Evolutionary conservation across 768 basidiomycete genomes (phyloP), one percentile per base, ranked within the genome.

Genomic region (Roridomyces roridus): DNA sequence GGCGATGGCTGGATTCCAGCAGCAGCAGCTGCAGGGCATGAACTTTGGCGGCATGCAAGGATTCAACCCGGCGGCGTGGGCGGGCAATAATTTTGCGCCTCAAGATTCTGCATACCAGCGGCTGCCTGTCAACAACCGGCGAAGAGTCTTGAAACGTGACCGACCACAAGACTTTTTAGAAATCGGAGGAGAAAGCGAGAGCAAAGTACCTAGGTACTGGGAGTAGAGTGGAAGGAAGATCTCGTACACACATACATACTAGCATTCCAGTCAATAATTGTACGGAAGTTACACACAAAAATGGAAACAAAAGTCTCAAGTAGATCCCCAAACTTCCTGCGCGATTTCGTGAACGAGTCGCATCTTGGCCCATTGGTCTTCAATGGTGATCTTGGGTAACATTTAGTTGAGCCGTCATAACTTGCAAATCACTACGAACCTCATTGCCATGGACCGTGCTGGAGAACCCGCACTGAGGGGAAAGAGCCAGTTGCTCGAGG

Each of bases 81-180:
- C 76, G 17, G 55, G 50, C 60, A 80, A 78, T 63, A 78, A 80
- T 55, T 89, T 80, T 68, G 63, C 79, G 42, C 85, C 81, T 46
- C 85, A 86, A 66, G 92, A 94, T 59, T 93, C 91, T 6, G 89
- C 92, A n/a, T 94, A 94, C 69, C 92, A 94, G 69, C 80, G 92
- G 31, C 67, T 92, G 45, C 92, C 92, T 26, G 73, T 94, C 50
- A 94, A 93, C 66, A 92, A 91, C 65, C 80, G 92, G 55, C 81
- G 92, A 49, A 77, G 89, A 67, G 86, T 85, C 63, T 66, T 91
- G 62, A 93, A 94, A 72, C 82, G 92, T 9, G 92, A 94, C 26
- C 78, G 92, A 42, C 92, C 92, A 2, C 87, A 89, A 5, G 92
- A 94, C 72, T 94, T 94, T 67, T 70, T 92, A 66, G 92, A 93